Evolutionary conservation across 2,329 filamentous ascomycete genomes (phyloP), one percentile per base, ranked within the genome.

Genomic region (Colletotrichum somersetense): DNA sequence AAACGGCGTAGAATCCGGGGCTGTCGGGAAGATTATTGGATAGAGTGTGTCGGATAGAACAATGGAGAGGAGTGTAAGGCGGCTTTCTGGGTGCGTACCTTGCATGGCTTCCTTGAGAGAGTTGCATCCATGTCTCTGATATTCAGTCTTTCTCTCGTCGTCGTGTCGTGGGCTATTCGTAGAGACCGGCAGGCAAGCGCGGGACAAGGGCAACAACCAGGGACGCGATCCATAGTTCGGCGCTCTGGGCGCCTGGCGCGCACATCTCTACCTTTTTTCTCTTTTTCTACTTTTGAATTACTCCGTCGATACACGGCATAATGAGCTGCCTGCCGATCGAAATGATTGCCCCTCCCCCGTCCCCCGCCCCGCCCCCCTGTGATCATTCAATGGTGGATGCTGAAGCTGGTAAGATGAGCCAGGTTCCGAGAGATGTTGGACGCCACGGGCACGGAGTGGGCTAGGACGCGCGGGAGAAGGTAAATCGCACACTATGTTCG

Each of bases 41-140:
- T 42, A 57, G 16, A 38, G 26, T 12, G 30, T 7, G 42, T 30
- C 42, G 35, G 33, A 26, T 30, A 20, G 59, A 16, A 33, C 46
- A 26, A 38, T 8, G 46, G 30, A 62, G 44, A 20, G 44, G 20
- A 48, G 5, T 42, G 16, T 26, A 23, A 44, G 35, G 48, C 18
- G 48, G 42, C 38, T 23, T n/a, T 8, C 20, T 48, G 33, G 7
- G 40, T 8, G 52, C 56, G 48, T 71, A 50, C 48, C 63, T 67
- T 71, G 63, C 56, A 67, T 64, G 26, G 26, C 35, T 61, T 57
- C 33, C 26, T 48, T 42, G 46, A 40, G 23, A 18, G 23, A 33
- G 42, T 48, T 59, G 59, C 48, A 62, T 40, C 38, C 18, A 62
- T 62, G 64, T 71, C 68, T 68, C 56, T 71, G 57, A 50, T 61